Evolutionary conservation across 371 early-diverging fungal species (phyloP).

Genomic region (Actinomucor elegans): DNA sequence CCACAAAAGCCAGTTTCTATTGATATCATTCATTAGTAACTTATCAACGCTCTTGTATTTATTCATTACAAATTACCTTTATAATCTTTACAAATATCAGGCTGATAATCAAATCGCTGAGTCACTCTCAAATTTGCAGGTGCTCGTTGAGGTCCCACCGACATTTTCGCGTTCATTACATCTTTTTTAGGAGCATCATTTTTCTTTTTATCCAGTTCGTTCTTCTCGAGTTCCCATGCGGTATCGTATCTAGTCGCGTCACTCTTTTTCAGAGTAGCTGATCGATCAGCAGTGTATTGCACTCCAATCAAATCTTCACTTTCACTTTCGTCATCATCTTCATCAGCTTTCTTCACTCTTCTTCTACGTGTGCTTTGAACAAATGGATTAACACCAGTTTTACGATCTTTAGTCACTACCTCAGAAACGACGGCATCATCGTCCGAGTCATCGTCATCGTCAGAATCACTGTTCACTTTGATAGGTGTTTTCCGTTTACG

Average conservation of each 20-base stretch:
- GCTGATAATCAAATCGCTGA: constrained; percentile 92
- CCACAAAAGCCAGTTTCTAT: constrained; percentile 91
- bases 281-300: constrained; percentile 58
- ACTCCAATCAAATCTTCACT: constrained; percentile 45
- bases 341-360: constrained; percentile 21
- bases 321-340: constrained; percentile 26
- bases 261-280: constrained; percentile 42
- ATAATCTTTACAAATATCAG: constrained; percentile 98
- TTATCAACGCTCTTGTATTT: too few species aligned
- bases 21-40: not conserved
- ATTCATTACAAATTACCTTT: constrained; percentile 59
- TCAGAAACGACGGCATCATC: constrained; percentile 35
- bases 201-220: constrained; percentile 35
- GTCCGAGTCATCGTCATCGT: constrained; percentile 42
- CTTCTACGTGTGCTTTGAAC: constrained; percentile 44
- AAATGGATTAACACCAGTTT: constrained; percentile 39
- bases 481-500: constrained; percentile 48
- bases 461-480: constrained; percentile 31
- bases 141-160: constrained; percentile 86
- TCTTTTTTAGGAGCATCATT: constrained; percentile 35
- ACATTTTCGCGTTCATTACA: constrained; percentile 50
- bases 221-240: constrained; percentile 47
- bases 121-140: constrained; percentile 86
- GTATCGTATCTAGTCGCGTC: constrained; percentile 58
- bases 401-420: constrained; percentile 53